phyloP scores from a whole-genome alignment of 2,329 filamentous ascomycete genomes.

The Exophiala mesophila region DNA sequence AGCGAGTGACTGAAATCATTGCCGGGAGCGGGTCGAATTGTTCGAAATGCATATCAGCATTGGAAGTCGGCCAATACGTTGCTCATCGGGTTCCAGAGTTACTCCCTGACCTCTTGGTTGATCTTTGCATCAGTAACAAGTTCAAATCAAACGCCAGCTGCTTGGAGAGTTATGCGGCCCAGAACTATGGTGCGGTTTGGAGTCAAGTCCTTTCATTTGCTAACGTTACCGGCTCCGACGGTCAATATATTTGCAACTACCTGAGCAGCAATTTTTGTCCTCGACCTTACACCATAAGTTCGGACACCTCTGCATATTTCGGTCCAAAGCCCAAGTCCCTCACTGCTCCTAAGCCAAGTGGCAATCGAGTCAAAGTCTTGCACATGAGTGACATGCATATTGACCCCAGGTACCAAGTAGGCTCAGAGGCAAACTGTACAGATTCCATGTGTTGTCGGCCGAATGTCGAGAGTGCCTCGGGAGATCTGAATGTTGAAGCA shows the following conservation, averaged over 20 bases:
- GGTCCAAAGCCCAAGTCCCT: slow-evolving; percentile 50
- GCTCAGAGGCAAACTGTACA: slow-evolving; percentile 51
- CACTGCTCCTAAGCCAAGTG: slow-evolving; percentile 44
- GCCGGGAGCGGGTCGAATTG: slow-evolving; percentile 41
- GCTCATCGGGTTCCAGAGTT: slow-evolving; percentile 46
- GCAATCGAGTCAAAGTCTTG: slow-evolving; percentile 51
- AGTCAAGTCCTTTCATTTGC: slow-evolving; percentile 53
- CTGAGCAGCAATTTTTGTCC: slow-evolving; percentile 47
- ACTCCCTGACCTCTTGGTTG: slow-evolving; percentile 49
- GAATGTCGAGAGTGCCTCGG: slow-evolving; percentile 33
- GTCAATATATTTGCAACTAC: slow-evolving; percentile 53
- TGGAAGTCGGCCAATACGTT: slow-evolving; percentile 48
- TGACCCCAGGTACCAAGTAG: slow-evolving; percentile 50
- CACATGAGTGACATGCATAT: slow-evolving; percentile 55
- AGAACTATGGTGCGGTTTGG: slow-evolving; percentile 52
- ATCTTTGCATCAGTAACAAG: slow-evolving; percentile 46
- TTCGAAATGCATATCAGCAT: slow-evolving; percentile 49
- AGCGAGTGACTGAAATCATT: slow-evolving; percentile 46
- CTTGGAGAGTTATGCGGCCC: slow-evolving; percentile 43
- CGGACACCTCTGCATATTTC: slow-evolving; percentile 46
- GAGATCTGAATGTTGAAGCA: slow-evolving; percentile 42
- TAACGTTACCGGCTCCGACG: slow-evolving; percentile 51
- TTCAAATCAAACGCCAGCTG: slow-evolving; percentile 48
- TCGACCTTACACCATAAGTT: slow-evolving; percentile 40
- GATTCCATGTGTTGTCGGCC: slow-evolving; percentile 49